A percentile compares a stretch with the other conserved stretches of the same genome.
phyloP scores from a whole-genome alignment of 768 basidiomycete genomes.

The Leucocoprinus birnbaumii region DNA sequence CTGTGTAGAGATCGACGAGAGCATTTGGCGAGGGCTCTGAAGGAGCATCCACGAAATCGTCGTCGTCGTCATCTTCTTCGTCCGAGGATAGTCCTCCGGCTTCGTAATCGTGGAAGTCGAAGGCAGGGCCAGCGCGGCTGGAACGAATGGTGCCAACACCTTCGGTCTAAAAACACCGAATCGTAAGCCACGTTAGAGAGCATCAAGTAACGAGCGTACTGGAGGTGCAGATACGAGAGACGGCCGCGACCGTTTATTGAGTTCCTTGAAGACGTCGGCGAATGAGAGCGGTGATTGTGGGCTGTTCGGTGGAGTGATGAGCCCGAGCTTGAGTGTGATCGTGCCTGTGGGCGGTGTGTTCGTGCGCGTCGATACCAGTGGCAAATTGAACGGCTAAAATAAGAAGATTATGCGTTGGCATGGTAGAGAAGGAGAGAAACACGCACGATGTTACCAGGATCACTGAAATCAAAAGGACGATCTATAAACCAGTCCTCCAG shows the following conservation, averaged over 20 bases:
- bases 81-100: constrained; percentile 70
- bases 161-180: constrained; percentile 55
- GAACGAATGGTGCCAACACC: constrained; percentile 83
- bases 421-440: neutral
- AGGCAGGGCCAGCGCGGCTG: constrained; percentile 44
- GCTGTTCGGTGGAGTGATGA: constrained; percentile 41
- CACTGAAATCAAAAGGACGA: constrained; percentile 50
- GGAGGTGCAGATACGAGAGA: constrained; percentile 77
- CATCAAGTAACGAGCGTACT: constrained; percentile 49
- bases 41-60: constrained; percentile 25
- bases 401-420: neutral
- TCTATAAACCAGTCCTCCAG: constrained; percentile 78
- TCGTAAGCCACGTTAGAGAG: neutral
- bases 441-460: constrained; percentile 67
- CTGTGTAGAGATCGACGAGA: constrained; percentile 18
- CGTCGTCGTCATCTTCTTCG: constrained; percentile 29
- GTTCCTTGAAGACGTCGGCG: constrained; percentile 58
- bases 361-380: constrained; percentile 39
- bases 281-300: constrained; percentile 38
- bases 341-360: constrained; percentile 37
- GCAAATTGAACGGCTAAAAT: constrained; percentile 31
- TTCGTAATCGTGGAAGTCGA: constrained; percentile 70
- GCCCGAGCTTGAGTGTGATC: constrained; percentile 45
- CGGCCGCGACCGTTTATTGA: constrained; percentile 60
- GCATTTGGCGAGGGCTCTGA: constrained; percentile 19